A percentile compares a stretch with the other conserved stretches of the same genome.
Evolutionary conservation across 2,329 filamentous ascomycete species (phyloP).

Genomic region (Diaporthe aspalathi): DNA sequence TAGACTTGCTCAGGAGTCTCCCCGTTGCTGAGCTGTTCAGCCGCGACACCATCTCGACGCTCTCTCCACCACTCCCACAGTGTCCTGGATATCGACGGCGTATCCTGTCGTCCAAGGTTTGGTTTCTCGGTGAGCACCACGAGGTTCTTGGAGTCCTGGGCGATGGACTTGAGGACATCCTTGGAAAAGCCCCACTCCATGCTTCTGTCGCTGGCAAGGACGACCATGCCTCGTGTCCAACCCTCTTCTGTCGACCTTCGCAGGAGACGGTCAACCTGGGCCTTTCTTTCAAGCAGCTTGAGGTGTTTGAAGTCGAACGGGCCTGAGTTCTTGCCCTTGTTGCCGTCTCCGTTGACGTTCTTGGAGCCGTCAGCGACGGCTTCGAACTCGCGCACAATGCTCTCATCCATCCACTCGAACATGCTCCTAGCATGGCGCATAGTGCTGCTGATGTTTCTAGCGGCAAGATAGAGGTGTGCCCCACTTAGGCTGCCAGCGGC

Average conservation of each 20-base stretch:
- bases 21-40: slow-evolving; percentile 65
- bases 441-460: slow-evolving; percentile 86
- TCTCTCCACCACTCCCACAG: slow-evolving; percentile 86
- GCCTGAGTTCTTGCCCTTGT: slow-evolving; percentile 67
- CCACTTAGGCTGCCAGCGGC: slow-evolving; percentile 55
- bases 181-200: slow-evolving; percentile 96
- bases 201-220: slow-evolving; percentile 89
- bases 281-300: slow-evolving; percentile 83
- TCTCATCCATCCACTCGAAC: slow-evolving; percentile 99
- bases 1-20: slow-evolving; percentile 75
- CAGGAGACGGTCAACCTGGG: slow-evolving; percentile 79
- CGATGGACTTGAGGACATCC: slow-evolving; percentile 79
- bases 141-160: slow-evolving; percentile 81
- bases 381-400: slow-evolving; percentile 92
- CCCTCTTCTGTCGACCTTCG: slow-evolving; percentile 58
- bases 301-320: slow-evolving; percentile 93
- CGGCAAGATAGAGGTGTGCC: slow-evolving; percentile 82
- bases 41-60: slow-evolving; percentile 70
- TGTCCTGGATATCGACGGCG: slow-evolving; percentile 74
- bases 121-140: slow-evolving; percentile 87
- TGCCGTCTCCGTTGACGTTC: slow-evolving; percentile 58
- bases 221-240: slow-evolving; percentile 72
- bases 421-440: slow-evolving; percentile 94
- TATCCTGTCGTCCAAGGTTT: slow-evolving; percentile 55
- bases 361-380: slow-evolving; percentile 67